A percentile compares a stretch with the other conserved stretches of the same genome.
Conservation (phyloP, 2,329 filamentous ascomycete genomes). For the Ophiostoma sp. region DNA sequence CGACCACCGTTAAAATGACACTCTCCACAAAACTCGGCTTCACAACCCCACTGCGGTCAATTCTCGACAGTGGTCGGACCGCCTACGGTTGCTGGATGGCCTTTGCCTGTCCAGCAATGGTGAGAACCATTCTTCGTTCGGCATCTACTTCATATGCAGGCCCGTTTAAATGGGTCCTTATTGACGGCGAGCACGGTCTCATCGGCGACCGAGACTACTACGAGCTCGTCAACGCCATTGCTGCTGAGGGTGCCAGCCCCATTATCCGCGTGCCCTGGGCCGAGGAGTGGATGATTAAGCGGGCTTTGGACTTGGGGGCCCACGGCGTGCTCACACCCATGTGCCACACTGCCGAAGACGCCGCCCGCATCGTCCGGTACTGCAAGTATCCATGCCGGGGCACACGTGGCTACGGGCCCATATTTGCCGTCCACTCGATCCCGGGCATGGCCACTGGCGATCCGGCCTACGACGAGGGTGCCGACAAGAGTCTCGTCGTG, state of each 20-base stretch:
- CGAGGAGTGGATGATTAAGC: constrained; percentile 63
- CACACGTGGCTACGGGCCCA: constrained; percentile 36
- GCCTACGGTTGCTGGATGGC: constrained; percentile 30
- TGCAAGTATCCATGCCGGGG: constrained; percentile 30
- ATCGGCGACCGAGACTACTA: constrained; percentile 42
- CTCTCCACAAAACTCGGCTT: background rate
- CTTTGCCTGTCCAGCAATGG: constrained; percentile 25
- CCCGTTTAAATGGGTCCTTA: constrained; percentile 37
- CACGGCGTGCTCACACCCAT: constrained; percentile 58
- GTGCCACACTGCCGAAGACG: constrained; percentile 33
- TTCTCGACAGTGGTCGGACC: background rate
- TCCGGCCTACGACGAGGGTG: constrained; percentile 37
- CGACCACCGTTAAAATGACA: background rate
- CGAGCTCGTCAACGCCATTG: constrained; percentile 38
- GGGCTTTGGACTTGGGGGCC: constrained; percentile 59
- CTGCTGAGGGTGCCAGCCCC: constrained; percentile 41
- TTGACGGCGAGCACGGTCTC: constrained; percentile 43
- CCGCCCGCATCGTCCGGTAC: constrained; percentile 30
- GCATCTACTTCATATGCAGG: constrained; percentile 14
- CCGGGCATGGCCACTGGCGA: constrained; percentile 33
- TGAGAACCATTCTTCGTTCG: constrained; percentile 28
- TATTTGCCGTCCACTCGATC: constrained; percentile 35
- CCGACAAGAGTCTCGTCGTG: constrained; percentile 37
- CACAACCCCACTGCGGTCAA: background rate
- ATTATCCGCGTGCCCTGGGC: constrained; percentile 52